Percentiles rank a stretch among this genome's conserved stretches.
These are phyloP conservation scores for Abortiporus biennis DNA, from an alignment of 1,284 basidiomycete species.

Conservation along the genomic window DNA sequence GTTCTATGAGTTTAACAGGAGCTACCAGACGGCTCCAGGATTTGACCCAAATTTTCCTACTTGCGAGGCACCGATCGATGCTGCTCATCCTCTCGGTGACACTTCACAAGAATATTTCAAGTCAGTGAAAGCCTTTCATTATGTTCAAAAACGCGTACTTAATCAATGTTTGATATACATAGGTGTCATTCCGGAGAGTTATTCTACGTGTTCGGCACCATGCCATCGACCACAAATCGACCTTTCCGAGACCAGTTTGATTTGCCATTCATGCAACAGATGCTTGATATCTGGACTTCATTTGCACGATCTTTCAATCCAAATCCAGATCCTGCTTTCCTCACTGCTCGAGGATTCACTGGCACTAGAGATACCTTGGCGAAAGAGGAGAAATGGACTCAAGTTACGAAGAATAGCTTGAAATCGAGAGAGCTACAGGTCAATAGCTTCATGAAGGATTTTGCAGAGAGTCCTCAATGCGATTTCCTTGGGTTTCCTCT, in stretches of 20 bases:
- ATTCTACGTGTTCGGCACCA: slow-evolving; percentile 30
- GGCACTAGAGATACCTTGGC: slow-evolving; percentile 16
- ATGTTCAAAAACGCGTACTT: neutral
- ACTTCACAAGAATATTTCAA: slow-evolving; percentile 27
- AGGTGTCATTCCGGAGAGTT: slow-evolving; percentile 37
- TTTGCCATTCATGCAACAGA: slow-evolving; percentile 30
- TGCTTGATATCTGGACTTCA: slow-evolving; percentile 30
- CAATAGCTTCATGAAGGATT: slow-evolving; percentile 21
- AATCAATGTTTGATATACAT: neutral
- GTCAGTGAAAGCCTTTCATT: slow-evolving; percentile 11
- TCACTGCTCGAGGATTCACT: slow-evolving; percentile 26
- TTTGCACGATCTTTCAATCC: slow-evolving; percentile 36
- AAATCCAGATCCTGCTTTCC: slow-evolving; percentile 30
- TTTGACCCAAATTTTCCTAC: slow-evolving; percentile 30
- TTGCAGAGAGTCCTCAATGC: slow-evolving; percentile 22
- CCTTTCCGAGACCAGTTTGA: slow-evolving; percentile 33
- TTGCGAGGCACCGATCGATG: slow-evolving; percentile 28
- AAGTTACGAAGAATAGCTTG: slow-evolving; percentile 18
- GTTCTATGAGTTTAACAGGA: slow-evolving; percentile 33
- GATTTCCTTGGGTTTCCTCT: slow-evolving; percentile 13
- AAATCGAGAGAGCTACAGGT: slow-evolving; percentile 20
- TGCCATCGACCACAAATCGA: slow-evolving; percentile 20
- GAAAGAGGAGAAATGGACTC: slow-evolving; percentile 17
- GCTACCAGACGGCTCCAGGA: slow-evolving; percentile 26
- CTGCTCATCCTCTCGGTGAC: slow-evolving; percentile 29